phyloP scores from a whole-genome alignment of 148 eudicot genomes.

The Beta vulgaris region DNA sequence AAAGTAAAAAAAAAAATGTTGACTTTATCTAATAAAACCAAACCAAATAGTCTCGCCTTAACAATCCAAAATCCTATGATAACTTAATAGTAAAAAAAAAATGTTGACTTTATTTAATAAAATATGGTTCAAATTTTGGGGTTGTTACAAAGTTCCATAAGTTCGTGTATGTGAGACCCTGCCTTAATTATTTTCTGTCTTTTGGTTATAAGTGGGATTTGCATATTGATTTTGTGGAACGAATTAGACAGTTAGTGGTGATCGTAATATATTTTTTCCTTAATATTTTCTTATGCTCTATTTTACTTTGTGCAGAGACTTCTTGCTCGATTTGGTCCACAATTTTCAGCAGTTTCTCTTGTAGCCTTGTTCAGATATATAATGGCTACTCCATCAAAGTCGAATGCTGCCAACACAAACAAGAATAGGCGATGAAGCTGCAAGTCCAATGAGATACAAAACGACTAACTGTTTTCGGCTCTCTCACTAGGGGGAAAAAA shows the following conservation, averaged over 20 bases:
- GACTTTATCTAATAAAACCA: no score
- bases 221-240: neutral
- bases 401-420: conserved; percentile 37
- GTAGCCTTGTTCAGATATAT: conserved; percentile 40
- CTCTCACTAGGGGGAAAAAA: no score
- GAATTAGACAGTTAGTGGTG: neutral
- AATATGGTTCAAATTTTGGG: no score
- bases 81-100: no score
- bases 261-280: neutral
- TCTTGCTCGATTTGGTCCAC: conserved; percentile 42
- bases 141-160: neutral
- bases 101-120: no score
- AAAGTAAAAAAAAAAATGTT: no score
- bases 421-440: conserved; percentile 49
- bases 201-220: neutral
- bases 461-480: conserved; percentile 5
- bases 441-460: neutral
- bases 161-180: neutral
- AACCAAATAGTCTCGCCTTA: no score
- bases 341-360: conserved; percentile 45
- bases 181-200: neutral
- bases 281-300: neutral
- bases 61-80: no score
- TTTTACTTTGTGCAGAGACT: conserved; percentile 37
- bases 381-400: conserved; percentile 42